Percentiles rank a stretch among this genome's conserved stretches.
These are phyloP conservation scores for Amylocystis lapponica DNA, from an alignment of 768 basidiomycete genomes.

Conservation along the genomic window DNA sequence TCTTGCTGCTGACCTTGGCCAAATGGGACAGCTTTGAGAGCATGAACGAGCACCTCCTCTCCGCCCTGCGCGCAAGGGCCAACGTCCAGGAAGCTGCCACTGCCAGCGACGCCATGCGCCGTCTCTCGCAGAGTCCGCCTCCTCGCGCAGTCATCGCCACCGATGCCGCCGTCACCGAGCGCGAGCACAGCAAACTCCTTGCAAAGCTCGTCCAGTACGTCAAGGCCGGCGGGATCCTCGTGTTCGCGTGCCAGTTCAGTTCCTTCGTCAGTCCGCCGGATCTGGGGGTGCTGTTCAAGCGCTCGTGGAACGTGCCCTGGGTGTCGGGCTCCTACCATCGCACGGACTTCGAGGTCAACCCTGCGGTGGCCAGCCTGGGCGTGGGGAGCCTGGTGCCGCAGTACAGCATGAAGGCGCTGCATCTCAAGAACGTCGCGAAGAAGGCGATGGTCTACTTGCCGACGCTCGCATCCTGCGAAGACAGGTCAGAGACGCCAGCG, in stretches of 20 bases:
- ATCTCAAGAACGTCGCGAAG: conserved; percentile 26
- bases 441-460: conserved; percentile 28
- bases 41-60: conserved; percentile 1
- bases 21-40: background rate
- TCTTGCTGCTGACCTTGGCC: too few relatives aligned
- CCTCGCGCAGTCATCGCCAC: conserved; percentile 28
- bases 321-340: conserved; percentile 31
- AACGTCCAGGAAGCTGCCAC: conserved; percentile 22
- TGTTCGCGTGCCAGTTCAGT: conserved; percentile 33
- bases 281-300: conserved; percentile 21
- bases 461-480: conserved; percentile 5
- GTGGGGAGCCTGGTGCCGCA: background rate
- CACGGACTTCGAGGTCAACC: conserved; percentile 28
- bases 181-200: conserved; percentile 17
- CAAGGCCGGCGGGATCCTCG: conserved; percentile 31
- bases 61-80: background rate
- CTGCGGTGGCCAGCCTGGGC: conserved; percentile 1
- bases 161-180: conserved; percentile 28
- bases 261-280: conserved; percentile 18
- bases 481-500: conserved; percentile 20
- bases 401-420: conserved; percentile 40
- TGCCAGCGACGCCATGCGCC: background rate
- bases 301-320: conserved; percentile 32
- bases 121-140: background rate
- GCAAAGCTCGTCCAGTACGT: conserved; percentile 32